These are phyloP conservation scores for Cyberlindnera maritima DNA, from an alignment of 805 yeast species.

Conservation along the genomic window DNA sequence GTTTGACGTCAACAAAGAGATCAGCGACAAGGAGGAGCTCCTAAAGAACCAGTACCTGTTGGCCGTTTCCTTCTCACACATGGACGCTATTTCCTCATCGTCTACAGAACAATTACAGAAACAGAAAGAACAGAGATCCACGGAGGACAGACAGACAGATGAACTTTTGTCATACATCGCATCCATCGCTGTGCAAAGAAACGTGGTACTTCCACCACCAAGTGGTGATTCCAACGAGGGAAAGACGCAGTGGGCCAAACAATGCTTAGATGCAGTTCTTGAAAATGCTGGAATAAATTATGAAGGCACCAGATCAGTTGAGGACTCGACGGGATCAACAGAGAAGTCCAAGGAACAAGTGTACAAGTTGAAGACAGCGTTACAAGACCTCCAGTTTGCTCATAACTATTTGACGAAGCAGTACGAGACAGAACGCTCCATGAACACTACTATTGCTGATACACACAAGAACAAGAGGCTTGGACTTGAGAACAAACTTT, in stretches of 20 bases:
- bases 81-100: slow-evolving; percentile 18
- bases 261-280: slow-evolving; percentile 22
- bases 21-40: slow-evolving; percentile 5
- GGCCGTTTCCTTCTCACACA: slow-evolving; percentile 22
- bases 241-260: slow-evolving; percentile 26
- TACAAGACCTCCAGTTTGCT: slow-evolving; percentile 67
- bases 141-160: slow-evolving; percentile 17
- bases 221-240: slow-evolving; percentile 8
- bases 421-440: slow-evolving; percentile 61
- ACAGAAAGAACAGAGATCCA: slow-evolving; percentile 1
- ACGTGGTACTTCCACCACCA: slow-evolving; percentile 23
- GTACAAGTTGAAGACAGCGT: slow-evolving; percentile 47
- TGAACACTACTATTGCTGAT: slow-evolving; percentile 50
- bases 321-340: neutral
- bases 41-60: slow-evolving; percentile 19
- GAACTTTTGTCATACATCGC: slow-evolving; percentile 27
- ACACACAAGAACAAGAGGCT: slow-evolving; percentile 49
- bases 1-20: slow-evolving; percentile 5
- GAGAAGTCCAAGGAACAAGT: slow-evolving; percentile 16
- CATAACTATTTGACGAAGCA: slow-evolving; percentile 67
- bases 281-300: neutral
- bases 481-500: slow-evolving; percentile 49
- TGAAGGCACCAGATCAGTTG: neutral
- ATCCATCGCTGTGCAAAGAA: slow-evolving; percentile 26
- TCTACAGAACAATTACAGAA: neutral